phyloP scores from a whole-genome alignment of 2,329 filamentous ascomycete species.

The Arachnomyces sp. region DNA sequence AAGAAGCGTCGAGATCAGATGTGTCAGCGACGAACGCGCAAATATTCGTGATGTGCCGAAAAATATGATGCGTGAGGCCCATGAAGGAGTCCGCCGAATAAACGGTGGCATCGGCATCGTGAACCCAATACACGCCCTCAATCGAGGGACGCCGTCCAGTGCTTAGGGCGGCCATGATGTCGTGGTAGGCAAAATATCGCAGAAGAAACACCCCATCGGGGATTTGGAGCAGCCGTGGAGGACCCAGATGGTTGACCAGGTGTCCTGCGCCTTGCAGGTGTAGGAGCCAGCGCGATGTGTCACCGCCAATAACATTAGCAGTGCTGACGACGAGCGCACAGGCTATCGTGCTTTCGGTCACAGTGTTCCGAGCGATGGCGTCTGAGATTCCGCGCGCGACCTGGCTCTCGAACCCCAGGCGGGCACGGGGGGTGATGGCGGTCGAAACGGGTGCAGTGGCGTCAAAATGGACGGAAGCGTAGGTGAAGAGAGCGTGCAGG shows the following conservation, averaged over 20 bases:
- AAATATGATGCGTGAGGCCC: slow-evolving; percentile 9
- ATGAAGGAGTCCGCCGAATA: slow-evolving; percentile 9
- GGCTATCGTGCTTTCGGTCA: slow-evolving; percentile 10
- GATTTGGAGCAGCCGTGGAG: slow-evolving; percentile 5
- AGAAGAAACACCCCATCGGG: slow-evolving; percentile 10
- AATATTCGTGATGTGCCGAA: slow-evolving; percentile 10
- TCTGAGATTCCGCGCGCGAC: slow-evolving; percentile 11
- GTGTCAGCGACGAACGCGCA: slow-evolving; percentile 11
- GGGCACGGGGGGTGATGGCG: slow-evolving; percentile 2
- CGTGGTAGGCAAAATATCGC: slow-evolving; percentile 13
- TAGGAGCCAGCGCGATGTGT: slow-evolving; percentile 11
- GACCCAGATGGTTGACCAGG: slow-evolving; percentile 9
- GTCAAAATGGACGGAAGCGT: slow-evolving; percentile 10
- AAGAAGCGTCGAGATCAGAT: not conserved
- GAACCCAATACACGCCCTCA: slow-evolving; percentile 7
- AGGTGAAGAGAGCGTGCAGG: slow-evolving; percentile 11
- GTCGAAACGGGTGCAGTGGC: slow-evolving; percentile 5
- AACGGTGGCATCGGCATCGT: slow-evolving; percentile 1
- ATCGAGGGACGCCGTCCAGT: slow-evolving; percentile 9
- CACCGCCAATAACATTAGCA: slow-evolving; percentile 9
- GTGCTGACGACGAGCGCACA: slow-evolving; percentile 11
- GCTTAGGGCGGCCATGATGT: slow-evolving; percentile 12
- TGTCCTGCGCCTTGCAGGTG: slow-evolving; percentile 12
- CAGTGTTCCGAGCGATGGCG: slow-evolving; percentile 9
- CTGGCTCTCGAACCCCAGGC: slow-evolving; percentile 9